Conservation (phyloP, 2,329 filamentous ascomycete species). For the Stylonectria norvegica region DNA sequence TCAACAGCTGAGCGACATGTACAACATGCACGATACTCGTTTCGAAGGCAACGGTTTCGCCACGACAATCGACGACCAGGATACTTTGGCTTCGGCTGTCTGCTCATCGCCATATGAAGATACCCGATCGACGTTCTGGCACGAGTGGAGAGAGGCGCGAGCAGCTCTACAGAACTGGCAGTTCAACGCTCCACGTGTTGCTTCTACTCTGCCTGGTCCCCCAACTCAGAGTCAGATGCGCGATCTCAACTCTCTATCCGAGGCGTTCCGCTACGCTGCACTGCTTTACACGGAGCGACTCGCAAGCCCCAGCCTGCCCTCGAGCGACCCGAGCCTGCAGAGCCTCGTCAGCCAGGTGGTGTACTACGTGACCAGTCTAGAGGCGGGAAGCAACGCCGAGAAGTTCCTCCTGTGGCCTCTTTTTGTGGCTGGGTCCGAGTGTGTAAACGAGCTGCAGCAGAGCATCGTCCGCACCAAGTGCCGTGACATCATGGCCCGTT, state of each 20-base stretch:
- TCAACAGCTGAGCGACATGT: slow-evolving; percentile 29
- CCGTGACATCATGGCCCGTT: slow-evolving; percentile 80
- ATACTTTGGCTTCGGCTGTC: slow-evolving; percentile 42
- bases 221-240: slow-evolving; percentile 61
- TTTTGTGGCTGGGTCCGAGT: slow-evolving; percentile 87
- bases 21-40: slow-evolving; percentile 48
- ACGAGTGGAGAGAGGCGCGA: slow-evolving; percentile 79
- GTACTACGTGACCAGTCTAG: slow-evolving; percentile 76
- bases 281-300: slow-evolving; percentile 87
- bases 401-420: slow-evolving; percentile 93
- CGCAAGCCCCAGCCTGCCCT: slow-evolving; percentile 70
- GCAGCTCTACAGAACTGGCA: slow-evolving; percentile 77
- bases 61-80: slow-evolving; percentile 53
- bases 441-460: slow-evolving; percentile 75
- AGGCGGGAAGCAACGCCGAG: slow-evolving; percentile 67
- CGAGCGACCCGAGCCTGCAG: slow-evolving; percentile 74
- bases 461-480: slow-evolving; percentile 76
- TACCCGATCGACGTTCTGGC: slow-evolving; percentile 68
- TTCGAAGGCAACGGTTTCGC: slow-evolving; percentile 68
- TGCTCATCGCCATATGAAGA: slow-evolving; percentile 52
- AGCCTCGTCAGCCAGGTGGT: slow-evolving; percentile 78
- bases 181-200: slow-evolving; percentile 57
- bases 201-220: slow-evolving; percentile 47
- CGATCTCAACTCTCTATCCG: slow-evolving; percentile 78
- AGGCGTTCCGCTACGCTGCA: slow-evolving; percentile 86